phyloP scores from a whole-genome alignment of 2,329 filamentous ascomycete genomes.

The Chaetomium sp. region DNA sequence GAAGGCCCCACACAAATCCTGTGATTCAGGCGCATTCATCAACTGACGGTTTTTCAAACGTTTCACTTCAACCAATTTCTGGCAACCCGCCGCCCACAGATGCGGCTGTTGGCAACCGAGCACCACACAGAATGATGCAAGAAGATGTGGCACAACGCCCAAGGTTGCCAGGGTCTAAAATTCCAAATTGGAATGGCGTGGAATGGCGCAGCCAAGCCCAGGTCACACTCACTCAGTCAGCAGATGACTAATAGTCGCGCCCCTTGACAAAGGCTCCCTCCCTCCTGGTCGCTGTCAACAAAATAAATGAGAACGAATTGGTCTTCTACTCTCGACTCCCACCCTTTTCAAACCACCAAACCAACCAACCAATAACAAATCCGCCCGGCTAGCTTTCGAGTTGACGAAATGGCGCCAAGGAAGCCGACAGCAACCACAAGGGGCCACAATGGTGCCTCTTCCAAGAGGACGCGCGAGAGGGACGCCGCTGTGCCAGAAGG shows the following conservation, averaged over 20 bases:
- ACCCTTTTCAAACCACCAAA: background rate
- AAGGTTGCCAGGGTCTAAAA: background rate
- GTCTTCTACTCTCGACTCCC: background rate
- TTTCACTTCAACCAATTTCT: background rate
- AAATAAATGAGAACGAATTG: background rate
- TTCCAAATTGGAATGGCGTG: background rate
- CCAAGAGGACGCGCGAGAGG: slow-evolving; percentile 17
- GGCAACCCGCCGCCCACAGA: slow-evolving; percentile 19
- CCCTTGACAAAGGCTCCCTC: background rate
- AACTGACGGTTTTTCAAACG: background rate
- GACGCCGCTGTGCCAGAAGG: background rate
- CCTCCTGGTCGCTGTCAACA: no score
- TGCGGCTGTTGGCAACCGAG: slow-evolving; percentile 9
- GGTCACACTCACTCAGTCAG: background rate
- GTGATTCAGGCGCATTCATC: background rate
- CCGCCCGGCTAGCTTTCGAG: background rate
- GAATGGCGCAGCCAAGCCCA: slow-evolving; percentile 8
- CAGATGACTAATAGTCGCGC: slow-evolving; percentile 9
- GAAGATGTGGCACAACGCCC: background rate
- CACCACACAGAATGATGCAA: background rate
- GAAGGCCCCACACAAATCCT: background rate
- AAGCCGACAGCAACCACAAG: slow-evolving; percentile 6
- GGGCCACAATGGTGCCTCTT: background rate
- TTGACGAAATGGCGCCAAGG: slow-evolving; percentile 12
- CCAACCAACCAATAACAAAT: background rate